Evolutionary conservation across 768 basidiomycete genomes (phyloP).

Genomic region (Dioszegia crocea): DNA sequence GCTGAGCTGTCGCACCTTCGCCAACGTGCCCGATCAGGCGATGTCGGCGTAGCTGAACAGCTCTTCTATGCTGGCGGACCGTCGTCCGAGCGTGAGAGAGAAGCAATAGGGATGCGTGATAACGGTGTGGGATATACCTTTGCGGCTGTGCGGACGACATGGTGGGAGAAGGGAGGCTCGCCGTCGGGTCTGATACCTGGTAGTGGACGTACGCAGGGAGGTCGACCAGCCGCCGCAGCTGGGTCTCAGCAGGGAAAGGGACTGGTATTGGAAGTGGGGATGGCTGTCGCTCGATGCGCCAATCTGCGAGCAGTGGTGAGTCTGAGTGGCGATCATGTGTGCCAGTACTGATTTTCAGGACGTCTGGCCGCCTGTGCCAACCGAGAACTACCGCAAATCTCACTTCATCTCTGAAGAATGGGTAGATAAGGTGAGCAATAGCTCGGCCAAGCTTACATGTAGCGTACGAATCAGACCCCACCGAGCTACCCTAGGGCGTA

Average conservation of each 20-base stretch:
- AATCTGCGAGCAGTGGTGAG: conserved; percentile 47
- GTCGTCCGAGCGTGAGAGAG: conserved; percentile 16
- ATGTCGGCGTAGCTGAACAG: conserved; percentile 34
- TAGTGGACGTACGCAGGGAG: conserved; percentile 27
- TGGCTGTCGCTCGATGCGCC: conserved; percentile 43
- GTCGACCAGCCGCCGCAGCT: not conserved
- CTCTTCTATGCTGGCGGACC: conserved; percentile 36
- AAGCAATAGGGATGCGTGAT: conserved; percentile 23
- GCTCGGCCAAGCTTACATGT: not conserved
- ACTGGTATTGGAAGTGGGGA: conserved; percentile 42
- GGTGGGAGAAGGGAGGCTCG: conserved; percentile 47
- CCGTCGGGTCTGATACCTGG: conserved; percentile 35
- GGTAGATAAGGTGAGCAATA: conserved; percentile 46
- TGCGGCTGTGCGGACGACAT: conserved; percentile 40
- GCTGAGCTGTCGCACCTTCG: conserved; percentile 44
- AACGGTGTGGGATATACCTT: conserved; percentile 42
- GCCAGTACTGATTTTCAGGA: conserved; percentile 19
- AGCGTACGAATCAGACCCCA: conserved; percentile 43
- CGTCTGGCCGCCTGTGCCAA: conserved; percentile 46
- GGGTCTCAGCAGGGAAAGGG: conserved; percentile 24
- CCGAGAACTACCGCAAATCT: conserved; percentile 47
- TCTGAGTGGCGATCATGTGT: not conserved
- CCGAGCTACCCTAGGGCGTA: conserved; percentile 43
- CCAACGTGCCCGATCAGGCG: conserved; percentile 31
- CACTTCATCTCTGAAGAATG: conserved; percentile 47